Evolutionary conservation across 2,329 filamentous ascomycete species (phyloP), one percentile per base, ranked within the genome.

Genomic region (Aureobasidium melanogenum): DNA sequence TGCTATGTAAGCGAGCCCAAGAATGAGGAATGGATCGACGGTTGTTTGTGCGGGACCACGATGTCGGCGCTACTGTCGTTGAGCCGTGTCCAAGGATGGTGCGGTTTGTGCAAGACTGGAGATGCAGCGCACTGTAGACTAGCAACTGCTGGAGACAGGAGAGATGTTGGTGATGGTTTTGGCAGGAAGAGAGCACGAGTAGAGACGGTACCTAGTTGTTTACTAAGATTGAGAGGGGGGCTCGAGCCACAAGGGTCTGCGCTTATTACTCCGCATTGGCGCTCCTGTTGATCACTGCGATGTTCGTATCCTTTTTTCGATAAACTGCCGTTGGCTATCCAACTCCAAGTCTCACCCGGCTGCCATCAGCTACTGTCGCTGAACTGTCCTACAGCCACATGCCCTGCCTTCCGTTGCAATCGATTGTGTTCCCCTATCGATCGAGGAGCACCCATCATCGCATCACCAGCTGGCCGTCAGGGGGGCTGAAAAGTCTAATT

Each of bases 1-100:
- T 57, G 54, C 54, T 57, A 47, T 57, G 54, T 57, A 57, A 57
- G 54, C 54, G 54, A 57, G 28, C 28, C 54, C 28, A 47, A 47
- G 41, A 56, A 56, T 56, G 39, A 57, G 54, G 54, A 57, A 57
- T 57, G 54, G 54, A 57, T 57, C 54, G 54, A 28, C 54, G 14
- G 34, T 41, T 54, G 50, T 54, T 54, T 54, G 48, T 19, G 12
- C 19, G 17, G 30, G 26, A 50, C 32, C n/a, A 50, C 28, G 19
- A 19, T 32, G 30, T n/a, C 48, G 30, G 48, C 48, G 48, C 44
- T 26, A 6, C 48, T 36, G 48, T 36, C 14, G 19, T 52, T 22
- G 32, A 38, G 14, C 22, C 48, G 48, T 17, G 19, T 36, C 15
- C 34, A 14, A 41, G 34, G 36, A 24, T 22, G 24, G 22, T 17